Evolutionary conservation across 768 basidiomycete genomes (phyloP).

Genomic region (Vararia minispora): DNA sequence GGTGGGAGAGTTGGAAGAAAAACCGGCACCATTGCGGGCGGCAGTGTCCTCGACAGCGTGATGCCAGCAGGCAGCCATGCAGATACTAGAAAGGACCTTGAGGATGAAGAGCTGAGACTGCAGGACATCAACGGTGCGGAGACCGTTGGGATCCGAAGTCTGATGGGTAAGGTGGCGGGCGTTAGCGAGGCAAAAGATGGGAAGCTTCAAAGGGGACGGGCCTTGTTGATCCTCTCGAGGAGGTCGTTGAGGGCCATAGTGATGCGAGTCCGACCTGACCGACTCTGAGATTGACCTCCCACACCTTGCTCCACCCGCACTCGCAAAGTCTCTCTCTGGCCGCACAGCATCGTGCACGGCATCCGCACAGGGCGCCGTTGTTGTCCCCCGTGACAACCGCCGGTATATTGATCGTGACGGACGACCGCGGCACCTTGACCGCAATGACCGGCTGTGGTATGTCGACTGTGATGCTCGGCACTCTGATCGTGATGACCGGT

Average conservation of each 20-base stretch:
- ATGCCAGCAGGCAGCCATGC: constrained; percentile 71
- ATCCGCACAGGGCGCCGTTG: not conserved
- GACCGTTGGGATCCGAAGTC: constrained; percentile 43
- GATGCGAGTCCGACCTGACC: constrained; percentile 28
- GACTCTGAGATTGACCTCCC: too few species aligned
- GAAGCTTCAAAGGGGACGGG: constrained; percentile 21
- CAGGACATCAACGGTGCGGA: constrained; percentile 54
- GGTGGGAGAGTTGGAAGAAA: constrained; percentile 24
- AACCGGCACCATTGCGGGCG: constrained; percentile 27
- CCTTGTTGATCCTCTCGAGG: constrained; percentile 69
- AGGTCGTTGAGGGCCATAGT: constrained; percentile 68
- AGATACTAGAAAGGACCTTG: constrained; percentile 67
- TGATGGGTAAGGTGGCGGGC: constrained; percentile 16
- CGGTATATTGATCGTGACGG: constrained; percentile 4
- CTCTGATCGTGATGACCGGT: too few species aligned
- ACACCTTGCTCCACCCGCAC: not conserved
- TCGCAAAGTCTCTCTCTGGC: constrained; percentile 4
- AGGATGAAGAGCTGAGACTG: constrained; percentile 83
- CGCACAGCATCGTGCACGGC: not conserved
- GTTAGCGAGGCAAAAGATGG: not conserved
- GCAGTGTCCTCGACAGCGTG: constrained; percentile 29
- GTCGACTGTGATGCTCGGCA: too few species aligned
- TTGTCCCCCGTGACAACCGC: constrained; percentile 7
- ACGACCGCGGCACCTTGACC: not conserved
- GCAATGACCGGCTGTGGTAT: too few species aligned